Conservation (phyloP, 805 yeast species). For the Spencermartinsiella europaea region DNA sequence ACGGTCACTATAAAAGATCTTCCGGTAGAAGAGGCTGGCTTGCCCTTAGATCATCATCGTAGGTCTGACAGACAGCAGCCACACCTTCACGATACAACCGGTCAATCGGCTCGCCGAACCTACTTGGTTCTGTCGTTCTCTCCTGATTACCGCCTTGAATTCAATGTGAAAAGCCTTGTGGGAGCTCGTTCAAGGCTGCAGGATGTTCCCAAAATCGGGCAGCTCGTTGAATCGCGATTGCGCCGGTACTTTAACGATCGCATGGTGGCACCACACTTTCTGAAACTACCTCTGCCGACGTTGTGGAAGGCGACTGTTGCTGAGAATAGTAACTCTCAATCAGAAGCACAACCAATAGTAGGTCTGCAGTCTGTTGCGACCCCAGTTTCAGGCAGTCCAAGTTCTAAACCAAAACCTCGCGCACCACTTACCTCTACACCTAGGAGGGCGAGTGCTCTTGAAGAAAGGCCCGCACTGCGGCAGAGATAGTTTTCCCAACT, state of each 20-base stretch:
- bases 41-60: slow-evolving; percentile 35
- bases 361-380: too few species aligned
- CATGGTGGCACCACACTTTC: slow-evolving; percentile 91
- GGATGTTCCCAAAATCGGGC: slow-evolving; percentile 86
- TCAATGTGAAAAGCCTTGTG: slow-evolving; percentile 78
- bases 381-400: neutral
- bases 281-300: slow-evolving; percentile 76
- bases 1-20: slow-evolving; percentile 51
- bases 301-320: slow-evolving; percentile 47
- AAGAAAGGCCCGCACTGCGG: neutral
- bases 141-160: slow-evolving; percentile 86
- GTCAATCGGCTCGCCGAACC: slow-evolving; percentile 32
- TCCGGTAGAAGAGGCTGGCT: slow-evolving; percentile 16
- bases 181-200: slow-evolving; percentile 91
- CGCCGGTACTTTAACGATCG: slow-evolving; percentile 88
- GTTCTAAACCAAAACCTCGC: neutral
- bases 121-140: slow-evolving; percentile 85
- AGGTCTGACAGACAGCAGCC: neutral
- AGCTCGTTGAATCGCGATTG: slow-evolving; percentile 73
- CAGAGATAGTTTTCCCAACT: neutral
- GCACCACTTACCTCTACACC: neutral
- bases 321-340: too few species aligned
- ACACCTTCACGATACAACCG: slow-evolving; percentile 2
- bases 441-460: neutral
- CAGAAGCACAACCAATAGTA: too few species aligned